Percentiles rank a stretch among this genome's conserved stretches.
Conservation (phyloP, 371 early-diverging fungal species). For the Lichtheimia hyalospora region DNA sequence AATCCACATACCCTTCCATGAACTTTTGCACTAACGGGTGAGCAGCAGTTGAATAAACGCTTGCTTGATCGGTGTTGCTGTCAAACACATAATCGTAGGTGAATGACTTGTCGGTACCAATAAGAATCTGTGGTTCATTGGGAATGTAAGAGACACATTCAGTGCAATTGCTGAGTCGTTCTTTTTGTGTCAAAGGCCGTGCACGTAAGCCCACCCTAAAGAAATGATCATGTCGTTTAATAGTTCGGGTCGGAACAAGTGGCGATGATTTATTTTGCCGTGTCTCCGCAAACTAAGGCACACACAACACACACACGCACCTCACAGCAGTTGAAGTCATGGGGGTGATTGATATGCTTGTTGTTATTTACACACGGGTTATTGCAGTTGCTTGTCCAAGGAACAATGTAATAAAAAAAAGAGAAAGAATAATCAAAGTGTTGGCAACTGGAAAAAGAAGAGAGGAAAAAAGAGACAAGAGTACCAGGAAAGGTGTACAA, state of each 20-base stretch:
- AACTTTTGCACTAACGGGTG: slow-evolving; percentile 78
- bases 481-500: slow-evolving; percentile 13
- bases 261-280: neutral
- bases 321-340: slow-evolving; percentile 36
- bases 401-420: slow-evolving; percentile 8
- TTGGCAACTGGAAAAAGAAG: neutral
- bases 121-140: slow-evolving; percentile 62
- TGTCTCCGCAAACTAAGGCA: no score
- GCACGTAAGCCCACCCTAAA: slow-evolving; percentile 76
- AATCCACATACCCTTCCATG: slow-evolving; percentile 74
- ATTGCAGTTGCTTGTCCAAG: neutral
- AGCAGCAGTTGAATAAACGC: slow-evolving; percentile 72
- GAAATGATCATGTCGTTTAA: neutral
- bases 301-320: slow-evolving; percentile 11
- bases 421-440: slow-evolving; percentile 6
- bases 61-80: slow-evolving; percentile 64
- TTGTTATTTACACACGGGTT: neutral
- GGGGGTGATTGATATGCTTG: slow-evolving; percentile 1
- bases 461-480: slow-evolving; percentile 5
- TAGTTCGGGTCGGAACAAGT: neutral
- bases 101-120: slow-evolving; percentile 75
- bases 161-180: slow-evolving; percentile 66
- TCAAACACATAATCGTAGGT: slow-evolving; percentile 88
- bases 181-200: slow-evolving; percentile 78
- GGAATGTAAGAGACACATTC: slow-evolving; percentile 73